Base-by-base conservation (phyloP, 805 yeast species). In the Pichia cabralensis region DNA sequence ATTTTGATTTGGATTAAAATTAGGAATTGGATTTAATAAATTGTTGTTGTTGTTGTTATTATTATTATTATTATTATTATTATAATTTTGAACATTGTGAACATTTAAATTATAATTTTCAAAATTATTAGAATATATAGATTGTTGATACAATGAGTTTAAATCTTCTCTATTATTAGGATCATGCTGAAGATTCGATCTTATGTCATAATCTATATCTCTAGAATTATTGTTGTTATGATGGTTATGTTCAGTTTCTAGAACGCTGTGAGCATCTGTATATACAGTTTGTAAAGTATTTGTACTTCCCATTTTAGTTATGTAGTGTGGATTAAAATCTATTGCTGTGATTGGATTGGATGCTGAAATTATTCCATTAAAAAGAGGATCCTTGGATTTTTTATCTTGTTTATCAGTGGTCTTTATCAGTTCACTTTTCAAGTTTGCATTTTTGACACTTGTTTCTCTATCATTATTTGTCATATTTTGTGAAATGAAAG, bases 91-190 rank as follows among this genome's bases (percentile, higher is more conserved):
- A 16, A 16, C n/a, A 8, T 36, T 33, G 11, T 37, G 26, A n/a
- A n/a, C n/a, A n/a, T n/a, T n/a, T n/a, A n/a, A n/a, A n/a, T n/a
- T n/a, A n/a, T n/a, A n/a, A n/a, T n/a, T n/a, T n/a, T n/a, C n/a
- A n/a, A n/a, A n/a, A 29, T 41, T 42, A 4, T 44, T 37, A 6
- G 55, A 50, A 24, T 47, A 35, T 12, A 51, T 33, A 3, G 57
- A 51, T 15, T 35, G 42, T 30, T 50, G 58, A 31, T 49, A 52
- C 1, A 40, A 20, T 3, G 56, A 53, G 8, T 41, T 34, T 8
- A 28, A 20, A 32, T 52, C 56, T 8, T 45, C 52, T 14, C n/a
- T 12, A 3, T 19, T 10, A 24, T 14, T 11, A 18, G 18, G 27
- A 19, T 13, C n/a, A n/a, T n/a, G n/a, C n/a, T n/a, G 14, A 6